These are phyloP conservation scores for Sphaerulina vaccinii DNA, from an alignment of 2,329 filamentous ascomycete species.

Conservation along the genomic window DNA sequence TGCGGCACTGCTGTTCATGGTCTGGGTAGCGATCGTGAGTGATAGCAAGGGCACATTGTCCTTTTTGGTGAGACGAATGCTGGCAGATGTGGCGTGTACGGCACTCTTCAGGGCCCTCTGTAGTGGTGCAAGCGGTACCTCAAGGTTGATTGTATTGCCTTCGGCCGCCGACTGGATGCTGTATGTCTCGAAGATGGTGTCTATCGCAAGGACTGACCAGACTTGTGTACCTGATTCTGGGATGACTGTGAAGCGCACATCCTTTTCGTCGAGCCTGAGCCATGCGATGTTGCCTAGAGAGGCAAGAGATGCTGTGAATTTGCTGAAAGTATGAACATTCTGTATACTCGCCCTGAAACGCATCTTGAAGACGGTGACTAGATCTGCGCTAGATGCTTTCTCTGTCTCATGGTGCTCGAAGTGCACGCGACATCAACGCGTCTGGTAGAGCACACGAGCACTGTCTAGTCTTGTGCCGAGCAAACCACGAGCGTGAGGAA, in stretches of 20 bases:
- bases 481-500: no score
- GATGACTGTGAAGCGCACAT: slow-evolving; percentile 90
- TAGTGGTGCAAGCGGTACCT: slow-evolving; percentile 83
- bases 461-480: no score
- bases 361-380: slow-evolving; percentile 41
- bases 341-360: slow-evolving; percentile 28
- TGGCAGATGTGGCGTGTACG: slow-evolving; percentile 74
- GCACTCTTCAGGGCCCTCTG: slow-evolving; percentile 91
- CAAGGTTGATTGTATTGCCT: slow-evolving; percentile 91
- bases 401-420: not conserved
- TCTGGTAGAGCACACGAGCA: no score
- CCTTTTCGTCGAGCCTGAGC: slow-evolving; percentile 83
- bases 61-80: slow-evolving; percentile 88
- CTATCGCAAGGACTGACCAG: slow-evolving; percentile 58
- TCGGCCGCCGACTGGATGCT: slow-evolving; percentile 78
- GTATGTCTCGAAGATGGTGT: slow-evolving; percentile 85
- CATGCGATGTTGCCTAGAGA: slow-evolving; percentile 80
- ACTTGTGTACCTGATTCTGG: slow-evolving; percentile 94
- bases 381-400: not conserved
- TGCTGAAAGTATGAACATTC: slow-evolving; percentile 44
- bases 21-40: slow-evolving; percentile 82
- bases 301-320: slow-evolving; percentile 61
- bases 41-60: slow-evolving; percentile 82
- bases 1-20: slow-evolving; percentile 54
- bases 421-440: no score